Conservation (phyloP, 768 basidiomycete genomes). For the Trametes cubensis region DNA sequence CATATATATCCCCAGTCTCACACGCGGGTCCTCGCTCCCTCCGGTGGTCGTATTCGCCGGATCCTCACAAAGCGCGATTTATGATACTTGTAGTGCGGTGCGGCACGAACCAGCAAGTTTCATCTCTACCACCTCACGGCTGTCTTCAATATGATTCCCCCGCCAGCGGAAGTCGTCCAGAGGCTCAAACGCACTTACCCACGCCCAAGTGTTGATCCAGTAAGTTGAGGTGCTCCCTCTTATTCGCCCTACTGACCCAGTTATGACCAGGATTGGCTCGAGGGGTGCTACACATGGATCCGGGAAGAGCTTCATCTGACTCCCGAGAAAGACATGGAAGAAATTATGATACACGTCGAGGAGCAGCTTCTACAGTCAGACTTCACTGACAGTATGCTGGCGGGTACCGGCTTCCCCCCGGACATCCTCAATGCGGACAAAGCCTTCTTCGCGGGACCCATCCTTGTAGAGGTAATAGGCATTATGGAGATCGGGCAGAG, state of each 20-base stretch:
- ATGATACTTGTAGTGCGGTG: no score
- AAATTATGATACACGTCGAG: conserved; percentile 59
- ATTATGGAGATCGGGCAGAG: conserved; percentile 87
- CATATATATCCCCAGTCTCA: not conserved
- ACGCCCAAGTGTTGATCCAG: conserved; percentile 65
- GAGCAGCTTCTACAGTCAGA: conserved; percentile 73
- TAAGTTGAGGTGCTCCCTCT: conserved; percentile 33
- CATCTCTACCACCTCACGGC: not conserved
- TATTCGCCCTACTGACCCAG: not conserved
- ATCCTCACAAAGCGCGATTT: not conserved
- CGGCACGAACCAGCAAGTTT: no score
- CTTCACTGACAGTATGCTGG: conserved; percentile 70
- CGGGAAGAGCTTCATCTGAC: conserved; percentile 48
- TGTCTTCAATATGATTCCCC: conserved; percentile 31
- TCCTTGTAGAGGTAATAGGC: conserved; percentile 74
- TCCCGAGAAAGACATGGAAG: conserved; percentile 49
- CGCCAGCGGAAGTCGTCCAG: conserved; percentile 39
- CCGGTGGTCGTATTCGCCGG: conserved; percentile 7
- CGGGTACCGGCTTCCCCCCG: conserved; percentile 66
- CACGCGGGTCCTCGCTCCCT: not conserved
- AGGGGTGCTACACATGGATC: conserved; percentile 72
- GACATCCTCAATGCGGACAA: conserved; percentile 43
- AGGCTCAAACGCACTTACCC: conserved; percentile 62
- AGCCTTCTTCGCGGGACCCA: conserved; percentile 45
- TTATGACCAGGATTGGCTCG: conserved; percentile 68